These are phyloP conservation scores for Aegilops sharonensis DNA, from an alignment of 176 grass and related monocot genomes.

Conservation along the genomic window DNA sequence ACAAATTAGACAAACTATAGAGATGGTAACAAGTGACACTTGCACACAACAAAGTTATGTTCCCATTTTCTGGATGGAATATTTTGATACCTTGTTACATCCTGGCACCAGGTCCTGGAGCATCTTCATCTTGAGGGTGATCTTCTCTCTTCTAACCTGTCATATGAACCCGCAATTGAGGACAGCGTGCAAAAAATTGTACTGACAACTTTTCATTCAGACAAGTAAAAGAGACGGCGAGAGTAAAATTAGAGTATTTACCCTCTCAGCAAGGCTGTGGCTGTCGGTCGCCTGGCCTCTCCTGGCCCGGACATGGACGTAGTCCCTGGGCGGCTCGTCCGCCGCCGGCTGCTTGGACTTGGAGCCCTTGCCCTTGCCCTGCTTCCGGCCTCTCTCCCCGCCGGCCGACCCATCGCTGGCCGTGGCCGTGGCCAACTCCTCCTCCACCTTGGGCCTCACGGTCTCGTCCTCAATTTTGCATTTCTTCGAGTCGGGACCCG, in stretches of 20 bases:
- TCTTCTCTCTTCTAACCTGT: slow-evolving; percentile 95
- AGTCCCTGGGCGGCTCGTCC: slow-evolving; percentile 69
- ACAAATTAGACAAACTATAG: slow-evolving; percentile 12
- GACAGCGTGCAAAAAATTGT: background rate
- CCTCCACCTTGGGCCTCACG: slow-evolving; percentile 47
- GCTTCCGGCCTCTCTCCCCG: slow-evolving; percentile 39
- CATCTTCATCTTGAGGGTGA: slow-evolving; percentile 80
- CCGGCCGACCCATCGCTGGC: slow-evolving; percentile 36
- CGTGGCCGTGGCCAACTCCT: slow-evolving; percentile 1
- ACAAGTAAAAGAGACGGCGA: too few relatives aligned
- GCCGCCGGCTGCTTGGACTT: slow-evolving; percentile 48
- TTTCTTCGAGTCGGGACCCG: slow-evolving; percentile 38
- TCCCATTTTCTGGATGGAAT: background rate
- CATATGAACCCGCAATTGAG: slow-evolving; percentile 23
- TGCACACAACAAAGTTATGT: background rate
- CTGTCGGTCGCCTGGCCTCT: slow-evolving; percentile 91
- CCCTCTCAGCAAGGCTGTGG: slow-evolving; percentile 97
- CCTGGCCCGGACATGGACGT: slow-evolving; percentile 91
- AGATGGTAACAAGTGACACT: background rate
- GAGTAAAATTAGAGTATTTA: slow-evolving; percentile 1
- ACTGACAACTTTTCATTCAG: too few relatives aligned
- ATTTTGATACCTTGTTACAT: slow-evolving; percentile 71
- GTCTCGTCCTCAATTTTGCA: slow-evolving; percentile 29
- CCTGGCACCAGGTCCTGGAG: slow-evolving; percentile 88
- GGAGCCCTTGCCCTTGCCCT: slow-evolving; percentile 53